phyloP scores from a whole-genome alignment of 2,329 filamentous ascomycete species.

The Akanthomyces uredinophilus region DNA sequence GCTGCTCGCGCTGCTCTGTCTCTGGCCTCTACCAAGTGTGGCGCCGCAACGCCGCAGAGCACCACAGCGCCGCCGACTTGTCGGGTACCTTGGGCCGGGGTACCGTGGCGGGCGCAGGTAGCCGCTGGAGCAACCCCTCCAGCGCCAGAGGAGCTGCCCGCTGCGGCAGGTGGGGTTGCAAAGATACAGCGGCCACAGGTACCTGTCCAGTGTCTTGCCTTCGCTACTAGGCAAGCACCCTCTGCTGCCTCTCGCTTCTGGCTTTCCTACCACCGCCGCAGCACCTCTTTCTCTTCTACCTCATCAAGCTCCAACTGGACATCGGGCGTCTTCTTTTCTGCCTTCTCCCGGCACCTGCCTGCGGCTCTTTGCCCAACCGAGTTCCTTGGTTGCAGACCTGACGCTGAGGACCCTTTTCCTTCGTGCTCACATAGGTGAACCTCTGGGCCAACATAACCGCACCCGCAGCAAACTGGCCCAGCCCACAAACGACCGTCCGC shows the following conservation, averaged over 20 bases:
- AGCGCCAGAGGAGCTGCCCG: background rate
- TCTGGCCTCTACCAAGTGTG: background rate
- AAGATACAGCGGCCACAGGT: constrained; percentile 1
- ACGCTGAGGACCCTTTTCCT: background rate
- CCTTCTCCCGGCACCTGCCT: background rate
- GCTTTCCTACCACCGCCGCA: constrained; percentile 3
- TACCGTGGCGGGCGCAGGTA: background rate
- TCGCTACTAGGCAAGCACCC: background rate
- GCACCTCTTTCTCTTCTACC: constrained; percentile 4
- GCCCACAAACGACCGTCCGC: constrained; percentile 2
- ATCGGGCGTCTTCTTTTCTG: background rate
- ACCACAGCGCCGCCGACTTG: background rate
- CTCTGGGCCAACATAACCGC: background rate
- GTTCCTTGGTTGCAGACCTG: background rate
- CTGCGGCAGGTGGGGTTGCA: background rate
- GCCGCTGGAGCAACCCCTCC: background rate
- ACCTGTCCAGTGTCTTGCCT: constrained; percentile 4
- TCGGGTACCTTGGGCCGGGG: constrained; percentile 1
- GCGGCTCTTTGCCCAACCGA: background rate
- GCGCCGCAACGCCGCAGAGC: background rate
- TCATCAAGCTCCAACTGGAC: constrained; percentile 3
- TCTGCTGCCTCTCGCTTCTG: constrained; percentile 3
- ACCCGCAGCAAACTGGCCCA: background rate
- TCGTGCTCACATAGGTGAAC: background rate
- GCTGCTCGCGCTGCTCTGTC: background rate